Conservation (phyloP, 768 basidiomycete species). For the Ramaria rubella region DNA sequence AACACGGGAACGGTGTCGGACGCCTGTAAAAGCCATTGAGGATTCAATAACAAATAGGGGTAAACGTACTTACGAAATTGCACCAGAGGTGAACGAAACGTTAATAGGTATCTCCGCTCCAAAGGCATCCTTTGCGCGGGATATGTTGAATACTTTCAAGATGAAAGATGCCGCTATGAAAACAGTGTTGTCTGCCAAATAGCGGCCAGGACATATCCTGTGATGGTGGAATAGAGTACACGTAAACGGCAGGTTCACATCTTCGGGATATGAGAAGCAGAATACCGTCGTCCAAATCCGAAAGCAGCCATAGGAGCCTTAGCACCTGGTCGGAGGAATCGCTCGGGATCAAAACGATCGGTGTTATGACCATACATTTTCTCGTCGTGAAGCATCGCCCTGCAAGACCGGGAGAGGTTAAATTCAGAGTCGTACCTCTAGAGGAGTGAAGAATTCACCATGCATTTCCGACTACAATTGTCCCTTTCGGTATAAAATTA, state of each 20-base stretch:
- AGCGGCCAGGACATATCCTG: conserved; percentile 47
- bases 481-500: conserved; percentile 6
- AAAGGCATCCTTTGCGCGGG: conserved; percentile 32
- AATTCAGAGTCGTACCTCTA: background rate
- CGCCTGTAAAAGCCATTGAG: conserved; percentile 3
- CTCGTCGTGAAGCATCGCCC: conserved; percentile 12
- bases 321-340: background rate
- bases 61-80: conserved; percentile 11
- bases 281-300: conserved; percentile 5
- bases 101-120: conserved; percentile 35
- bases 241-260: background rate
- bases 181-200: conserved; percentile 43
- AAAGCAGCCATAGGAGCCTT: background rate
- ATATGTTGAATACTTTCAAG: conserved; percentile 41
- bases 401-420: background rate
- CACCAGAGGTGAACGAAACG: conserved; percentile 29
- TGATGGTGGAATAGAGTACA: background rate
- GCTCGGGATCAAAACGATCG: conserved; percentile 10
- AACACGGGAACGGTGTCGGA: conserved; percentile 11
- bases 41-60: background rate
- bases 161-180: conserved; percentile 42
- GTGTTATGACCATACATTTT: conserved; percentile 8
- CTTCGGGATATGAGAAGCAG: background rate
- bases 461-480: conserved; percentile 1
- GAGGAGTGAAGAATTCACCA: background rate